Percentiles rank a stretch among this genome's conserved stretches.
Evolutionary conservation across 768 basidiomycete genomes (phyloP).

Genomic region (Boletus sp.): DNA sequence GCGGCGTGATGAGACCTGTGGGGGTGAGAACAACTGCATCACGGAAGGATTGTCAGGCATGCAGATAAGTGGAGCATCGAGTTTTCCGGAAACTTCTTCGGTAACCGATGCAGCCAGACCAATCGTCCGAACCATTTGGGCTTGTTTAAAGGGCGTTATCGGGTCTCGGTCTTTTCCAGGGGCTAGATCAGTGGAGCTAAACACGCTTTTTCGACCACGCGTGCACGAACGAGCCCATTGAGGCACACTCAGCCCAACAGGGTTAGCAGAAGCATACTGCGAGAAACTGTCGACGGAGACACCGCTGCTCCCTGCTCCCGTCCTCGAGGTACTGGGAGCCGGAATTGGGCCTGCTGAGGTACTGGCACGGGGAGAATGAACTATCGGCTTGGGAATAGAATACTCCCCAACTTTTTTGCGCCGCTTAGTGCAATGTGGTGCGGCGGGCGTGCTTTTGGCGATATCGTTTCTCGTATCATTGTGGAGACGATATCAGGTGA

Average conservation of each 20-base stretch:
- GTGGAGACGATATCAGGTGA: background rate
- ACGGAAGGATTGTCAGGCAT: background rate
- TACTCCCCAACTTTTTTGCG: background rate
- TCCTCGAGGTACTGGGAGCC: background rate
- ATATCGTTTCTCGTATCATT: background rate
- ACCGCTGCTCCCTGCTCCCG: constrained; percentile 1
- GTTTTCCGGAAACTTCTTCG: background rate
- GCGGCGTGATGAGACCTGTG: background rate
- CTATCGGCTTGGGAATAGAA: background rate
- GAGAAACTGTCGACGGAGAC: background rate
- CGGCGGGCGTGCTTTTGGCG: background rate
- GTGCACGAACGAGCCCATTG: background rate
- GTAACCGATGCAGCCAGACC: constrained; percentile 3
- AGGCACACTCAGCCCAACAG: background rate
- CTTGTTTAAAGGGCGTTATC: background rate
- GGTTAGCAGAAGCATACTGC: background rate
- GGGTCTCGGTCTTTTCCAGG: background rate
- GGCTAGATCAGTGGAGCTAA: constrained; percentile 11
- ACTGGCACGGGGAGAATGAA: background rate
- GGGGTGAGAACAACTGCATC: background rate
- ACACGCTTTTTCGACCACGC: constrained; percentile 3
- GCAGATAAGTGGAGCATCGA: background rate
- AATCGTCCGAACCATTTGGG: background rate
- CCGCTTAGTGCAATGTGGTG: constrained; percentile 4
- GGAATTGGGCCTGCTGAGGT: background rate